Conservation (phyloP, 73 alveolate species). For the Symbiodinium natans region DNA sequence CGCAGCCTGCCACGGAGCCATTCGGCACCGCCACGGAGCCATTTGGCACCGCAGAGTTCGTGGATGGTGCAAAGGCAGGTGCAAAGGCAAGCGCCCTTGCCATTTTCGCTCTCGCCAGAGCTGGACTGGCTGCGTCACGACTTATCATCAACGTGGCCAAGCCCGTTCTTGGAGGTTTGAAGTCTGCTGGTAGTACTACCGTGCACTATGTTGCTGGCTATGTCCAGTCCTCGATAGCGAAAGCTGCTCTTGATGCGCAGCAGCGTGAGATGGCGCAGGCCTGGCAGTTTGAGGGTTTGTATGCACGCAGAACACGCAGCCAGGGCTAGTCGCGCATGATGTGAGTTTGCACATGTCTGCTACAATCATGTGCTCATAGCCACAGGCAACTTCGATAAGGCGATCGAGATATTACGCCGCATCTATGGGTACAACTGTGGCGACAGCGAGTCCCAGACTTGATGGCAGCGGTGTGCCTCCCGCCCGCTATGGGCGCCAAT, state of each 20-base stretch:
- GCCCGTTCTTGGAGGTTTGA: slow-evolving; percentile 43
- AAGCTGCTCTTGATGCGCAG: slow-evolving; percentile 11
- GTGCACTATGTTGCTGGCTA: slow-evolving; percentile 11
- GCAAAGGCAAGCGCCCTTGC: background rate
- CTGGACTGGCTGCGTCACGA: slow-evolving; percentile 37
- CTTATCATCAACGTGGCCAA: slow-evolving; percentile 28
- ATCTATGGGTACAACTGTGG: background rate
- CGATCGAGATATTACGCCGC: slow-evolving; percentile 51
- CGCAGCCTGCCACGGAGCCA: background rate
- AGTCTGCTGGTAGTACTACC: slow-evolving; percentile 31
- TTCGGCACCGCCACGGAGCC: background rate
- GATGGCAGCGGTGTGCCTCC: slow-evolving; percentile 86
- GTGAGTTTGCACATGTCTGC: too few species aligned
- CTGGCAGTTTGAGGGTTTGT: too few species aligned
- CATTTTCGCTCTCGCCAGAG: slow-evolving; percentile 25
- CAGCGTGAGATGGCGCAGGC: slow-evolving; percentile 18
- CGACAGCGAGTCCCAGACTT: background rate
- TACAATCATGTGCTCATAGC: too few species aligned
- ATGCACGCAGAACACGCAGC: too few species aligned
- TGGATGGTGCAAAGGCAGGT: background rate
- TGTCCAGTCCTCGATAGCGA: background rate
- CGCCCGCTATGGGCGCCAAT: background rate
- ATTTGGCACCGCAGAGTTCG: background rate
- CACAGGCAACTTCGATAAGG: slow-evolving; percentile 46
- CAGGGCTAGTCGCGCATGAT: too few species aligned